Base-by-base conservation (phyloP, 371 early-diverging fungal species). In the Mucor piriformis region DNA sequence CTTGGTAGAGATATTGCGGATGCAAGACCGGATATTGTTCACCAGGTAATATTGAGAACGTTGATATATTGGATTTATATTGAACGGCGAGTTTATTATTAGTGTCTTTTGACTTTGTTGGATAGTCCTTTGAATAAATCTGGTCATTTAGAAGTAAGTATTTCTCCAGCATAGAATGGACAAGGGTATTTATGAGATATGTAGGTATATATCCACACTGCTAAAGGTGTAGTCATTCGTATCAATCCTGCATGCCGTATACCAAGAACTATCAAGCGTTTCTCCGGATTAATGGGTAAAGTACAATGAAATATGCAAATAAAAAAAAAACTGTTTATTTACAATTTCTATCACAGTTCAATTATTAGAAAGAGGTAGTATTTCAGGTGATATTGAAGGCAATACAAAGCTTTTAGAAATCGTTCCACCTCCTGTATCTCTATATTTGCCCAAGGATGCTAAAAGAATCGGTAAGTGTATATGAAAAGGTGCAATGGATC, bases 61-160 rank as follows among this genome's bases (percentile, higher is more conserved):
- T 21, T 25, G 16, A 34, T 11, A n/a, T n/a, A n/a, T n/a, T n/a
- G n/a, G n/a, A n/a, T n/a, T n/a, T n/a, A n/a, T n/a, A n/a, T n/a
- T n/a, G n/a, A 48, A 44, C 40, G 20, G 42, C 54, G 35, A 32
- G 21, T 50, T 33, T 21, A 21, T 33, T 46, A 18, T 13, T 69
- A 97, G 91, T 97, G 97, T 70, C 85, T 99, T 40, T 79, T 99
- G 59, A 92, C 96, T 13, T 85, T 99, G 32, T 81, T 99, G 29
- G 99, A 99, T 81, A 92, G 92, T 59, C 99, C 99, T n/a, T 77
- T 99, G 63, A 98, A 98, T 84, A 97, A 97, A 73, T 91, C 99
- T 6, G 97, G 97, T 24, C 82, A 88, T 44, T 74, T 98, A 53
- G 95, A 95, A 71, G 88, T 93, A 52, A 40, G 54, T 23, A 18